A percentile compares a stretch with the other conserved stretches of the same genome.
phyloP scores from a whole-genome alignment of 345 rosid species.

The Cardamine occulta region DNA sequence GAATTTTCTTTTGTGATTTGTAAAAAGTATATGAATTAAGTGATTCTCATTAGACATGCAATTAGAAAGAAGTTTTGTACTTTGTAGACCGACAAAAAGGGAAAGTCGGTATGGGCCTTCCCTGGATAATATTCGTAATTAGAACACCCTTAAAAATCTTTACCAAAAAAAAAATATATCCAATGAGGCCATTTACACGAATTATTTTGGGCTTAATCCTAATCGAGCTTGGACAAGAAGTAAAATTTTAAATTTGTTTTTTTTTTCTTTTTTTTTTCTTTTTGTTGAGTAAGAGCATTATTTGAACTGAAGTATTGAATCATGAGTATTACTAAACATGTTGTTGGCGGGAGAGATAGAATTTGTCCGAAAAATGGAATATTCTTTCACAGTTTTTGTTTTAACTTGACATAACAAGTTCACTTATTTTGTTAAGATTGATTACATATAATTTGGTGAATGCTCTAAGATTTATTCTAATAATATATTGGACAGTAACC shows the following conservation, averaged over 20 bases:
- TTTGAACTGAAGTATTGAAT: neutral
- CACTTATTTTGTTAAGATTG: neutral
- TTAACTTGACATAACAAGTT: neutral
- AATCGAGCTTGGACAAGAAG: neutral
- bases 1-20: neutral
- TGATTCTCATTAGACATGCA: neutral
- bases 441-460: neutral
- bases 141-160: neutral
- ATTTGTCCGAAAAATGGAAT: neutral
- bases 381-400: neutral
- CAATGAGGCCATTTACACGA: neutral
- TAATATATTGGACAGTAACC: constrained; percentile 26
- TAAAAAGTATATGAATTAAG: neutral
- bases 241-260: neutral
- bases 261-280: neutral
- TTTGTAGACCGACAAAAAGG: neutral
- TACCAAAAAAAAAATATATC: neutral
- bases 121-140: neutral
- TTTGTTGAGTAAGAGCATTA: neutral
- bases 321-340: neutral
- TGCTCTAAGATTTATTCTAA: neutral
- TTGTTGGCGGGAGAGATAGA: neutral
- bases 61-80: neutral
- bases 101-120: neutral
- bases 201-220: neutral